A percentile compares a stretch with the other conserved stretches of the same genome.
Conservation (phyloP, 371 early-diverging fungal species). For the Saksenaea oblongispora region DNA sequence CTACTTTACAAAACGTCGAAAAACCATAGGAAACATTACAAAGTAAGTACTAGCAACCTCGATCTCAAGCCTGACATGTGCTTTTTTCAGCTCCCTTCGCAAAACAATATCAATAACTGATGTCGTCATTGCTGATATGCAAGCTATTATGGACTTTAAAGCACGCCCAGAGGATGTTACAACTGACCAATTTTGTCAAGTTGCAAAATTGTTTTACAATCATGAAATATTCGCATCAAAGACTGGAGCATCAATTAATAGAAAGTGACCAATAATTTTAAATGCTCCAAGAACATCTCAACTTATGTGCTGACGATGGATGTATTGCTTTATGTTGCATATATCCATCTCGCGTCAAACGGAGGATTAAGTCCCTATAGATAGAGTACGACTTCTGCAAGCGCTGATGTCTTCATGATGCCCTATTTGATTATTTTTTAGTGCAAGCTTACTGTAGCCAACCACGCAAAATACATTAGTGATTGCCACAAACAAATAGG, state of each 20-base stretch:
- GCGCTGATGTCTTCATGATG: too few relatives aligned
- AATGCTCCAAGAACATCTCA: too few relatives aligned
- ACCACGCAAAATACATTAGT: too few relatives aligned
- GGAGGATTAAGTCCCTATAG: too few relatives aligned
- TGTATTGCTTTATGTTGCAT: too few relatives aligned
- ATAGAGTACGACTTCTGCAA: too few relatives aligned
- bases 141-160: conserved; percentile 43
- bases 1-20: conserved; percentile 73
- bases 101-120: conserved; percentile 38
- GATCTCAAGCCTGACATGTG: neutral
- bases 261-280: too few relatives aligned
- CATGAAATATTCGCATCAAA: conserved; percentile 15
- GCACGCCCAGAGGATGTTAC: conserved; percentile 67
- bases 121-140: conserved; percentile 46
- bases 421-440: too few relatives aligned
- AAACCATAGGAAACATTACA: conserved; percentile 69
- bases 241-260: neutral
- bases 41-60: conserved; percentile 31
- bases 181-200: conserved; percentile 49
- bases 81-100: conserved; percentile 16
- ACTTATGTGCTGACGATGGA: too few relatives aligned
- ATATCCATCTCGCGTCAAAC: too few relatives aligned
- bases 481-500: too few relatives aligned
- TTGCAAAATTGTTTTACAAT: conserved; percentile 47
- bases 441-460: too few relatives aligned